Percentiles rank a stretch among this genome's conserved stretches.
These are phyloP conservation scores for Serendipita sp. DNA, from an alignment of 768 basidiomycete species.

Conservation along the genomic window DNA sequence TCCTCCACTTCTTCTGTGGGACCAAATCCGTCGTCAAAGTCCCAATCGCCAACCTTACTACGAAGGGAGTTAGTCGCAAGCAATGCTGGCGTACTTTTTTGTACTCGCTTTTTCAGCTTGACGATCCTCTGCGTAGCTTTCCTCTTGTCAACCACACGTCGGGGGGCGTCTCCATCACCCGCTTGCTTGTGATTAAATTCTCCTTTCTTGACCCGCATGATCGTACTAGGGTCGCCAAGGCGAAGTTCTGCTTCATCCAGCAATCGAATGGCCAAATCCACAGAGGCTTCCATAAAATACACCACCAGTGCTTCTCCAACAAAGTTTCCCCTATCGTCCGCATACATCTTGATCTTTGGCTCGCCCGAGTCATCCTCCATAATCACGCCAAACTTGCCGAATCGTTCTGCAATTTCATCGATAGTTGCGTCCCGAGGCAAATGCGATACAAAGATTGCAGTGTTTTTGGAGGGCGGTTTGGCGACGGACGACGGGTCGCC, in stretches of 20 bases:
- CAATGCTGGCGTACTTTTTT: too few species aligned
- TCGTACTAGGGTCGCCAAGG: slow-evolving; percentile 56
- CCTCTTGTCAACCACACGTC: slow-evolving; percentile 63
- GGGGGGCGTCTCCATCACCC: slow-evolving; percentile 28
- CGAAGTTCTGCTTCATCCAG: slow-evolving; percentile 87
- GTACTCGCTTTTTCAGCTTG: slow-evolving; percentile 73
- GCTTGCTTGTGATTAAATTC: slow-evolving; percentile 59
- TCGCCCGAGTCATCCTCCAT: slow-evolving; percentile 85
- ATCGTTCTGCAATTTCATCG: slow-evolving; percentile 70
- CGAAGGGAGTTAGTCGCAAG: not conserved
- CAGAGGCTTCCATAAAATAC: slow-evolving; percentile 96
- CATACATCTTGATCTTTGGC: slow-evolving; percentile 92
- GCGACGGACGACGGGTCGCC: slow-evolving; percentile 26
- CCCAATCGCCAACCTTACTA: slow-evolving; percentile 90
- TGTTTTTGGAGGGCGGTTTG: slow-evolving; percentile 62
- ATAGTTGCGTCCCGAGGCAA: slow-evolving; percentile 61
- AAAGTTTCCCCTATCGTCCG: slow-evolving; percentile 70
- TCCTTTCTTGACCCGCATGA: slow-evolving; percentile 62
- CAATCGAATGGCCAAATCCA: slow-evolving; percentile 63
- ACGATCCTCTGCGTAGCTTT: slow-evolving; percentile 58
- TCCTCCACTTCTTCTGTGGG: slow-evolving; percentile 47
- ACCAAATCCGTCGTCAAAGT: slow-evolving; percentile 85
- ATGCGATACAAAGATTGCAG: slow-evolving; percentile 77
- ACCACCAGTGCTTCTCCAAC: slow-evolving; percentile 92
- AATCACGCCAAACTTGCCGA: slow-evolving; percentile 81